Evolutionary conservation across 352 stramenopile genomes (phyloP), one percentile per base, ranked within the genome.

Genomic region (Globisporangium ultimum): DNA sequence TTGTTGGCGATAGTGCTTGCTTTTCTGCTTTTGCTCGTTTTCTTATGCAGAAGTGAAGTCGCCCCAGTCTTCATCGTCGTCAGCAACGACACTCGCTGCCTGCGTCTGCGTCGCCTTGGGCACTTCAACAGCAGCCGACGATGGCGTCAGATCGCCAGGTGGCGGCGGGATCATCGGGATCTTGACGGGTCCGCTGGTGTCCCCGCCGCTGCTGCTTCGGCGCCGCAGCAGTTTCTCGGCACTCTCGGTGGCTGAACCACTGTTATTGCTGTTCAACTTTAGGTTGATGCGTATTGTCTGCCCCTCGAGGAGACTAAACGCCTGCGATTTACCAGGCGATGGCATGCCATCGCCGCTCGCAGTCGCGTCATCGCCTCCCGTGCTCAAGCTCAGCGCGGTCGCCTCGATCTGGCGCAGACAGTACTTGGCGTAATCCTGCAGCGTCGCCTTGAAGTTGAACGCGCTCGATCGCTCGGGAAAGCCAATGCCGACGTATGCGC

Each of bases 341-440:
- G 52, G 42, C 15, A 52, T 53, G 8, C 46, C 51, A 10, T 36
- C 21, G 21, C 41, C 38, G 3, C 18, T 28, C 5, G 17, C 41
- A 15, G 20, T 63, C 28, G 22, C 50, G 1, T 38, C 21, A 0
- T 12, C 24, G 14, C 40, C 17, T 20, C 43, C 52, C 40, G 24
- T 42, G 13, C 32, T 59, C 20, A n/a, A 36, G 18, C 48, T 62
- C 11, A 70, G 41, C 24, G 74, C 64, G 2, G 70, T 67, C 14
- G 73, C 68, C 14, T 83, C 67, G 21, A 90, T 59, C 55, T 88
- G 78, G 10, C 86, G 82, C 48, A 87, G 52, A 17, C 72, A 63
- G 58, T 93, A 95, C 71, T 92, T 93, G 42, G 74, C 77, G 60
- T 92, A 93, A 65, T 93, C 86, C 60, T 92, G 84, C 24, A 95